A percentile compares a stretch with the other conserved stretches of the same genome.
These are phyloP conservation scores for Strobilomyces dryophilus DNA, from an alignment of 768 basidiomycete species.

Conservation along the genomic window DNA sequence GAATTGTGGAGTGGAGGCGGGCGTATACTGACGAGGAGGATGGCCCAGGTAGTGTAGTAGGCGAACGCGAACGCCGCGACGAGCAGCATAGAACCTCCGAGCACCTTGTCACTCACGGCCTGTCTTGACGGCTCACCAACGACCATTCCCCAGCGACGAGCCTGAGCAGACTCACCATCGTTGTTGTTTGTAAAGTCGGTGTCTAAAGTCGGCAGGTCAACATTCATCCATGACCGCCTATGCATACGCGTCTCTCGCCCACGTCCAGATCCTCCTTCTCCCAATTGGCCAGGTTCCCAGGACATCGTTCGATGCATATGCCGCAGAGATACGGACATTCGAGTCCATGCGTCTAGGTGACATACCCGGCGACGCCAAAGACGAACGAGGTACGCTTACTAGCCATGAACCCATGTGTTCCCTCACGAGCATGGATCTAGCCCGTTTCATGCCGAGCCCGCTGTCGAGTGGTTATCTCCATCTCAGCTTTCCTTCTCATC, in stretches of 20 bases:
- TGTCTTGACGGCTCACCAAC: conserved; percentile 28
- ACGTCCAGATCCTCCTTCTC: conserved; percentile 78
- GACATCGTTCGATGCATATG: conserved; percentile 69
- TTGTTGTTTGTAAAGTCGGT: conserved; percentile 6
- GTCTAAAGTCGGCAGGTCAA: conserved; percentile 12
- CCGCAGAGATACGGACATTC: conserved; percentile 67
- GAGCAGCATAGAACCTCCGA: conserved; percentile 79
- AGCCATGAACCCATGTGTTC: neutral
- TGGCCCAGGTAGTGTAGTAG: conserved; percentile 92
- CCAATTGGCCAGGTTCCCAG: conserved; percentile 77
- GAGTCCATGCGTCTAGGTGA: conserved; percentile 74
- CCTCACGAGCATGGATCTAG: conserved; percentile 34
- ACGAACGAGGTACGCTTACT: conserved; percentile 59
- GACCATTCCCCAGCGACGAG: neutral
- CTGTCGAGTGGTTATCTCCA: conserved; percentile 79
- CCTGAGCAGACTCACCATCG: conserved; percentile 23
- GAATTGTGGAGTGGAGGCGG: neutral
- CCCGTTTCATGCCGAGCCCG: conserved; percentile 77
- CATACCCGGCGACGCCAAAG: conserved; percentile 74
- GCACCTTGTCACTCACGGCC: conserved; percentile 75
- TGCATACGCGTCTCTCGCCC: conserved; percentile 80
- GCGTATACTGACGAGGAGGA: conserved; percentile 63
- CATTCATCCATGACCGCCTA: conserved; percentile 53
- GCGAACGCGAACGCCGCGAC: conserved; percentile 71
- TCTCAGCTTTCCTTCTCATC: conserved; percentile 73